Conservation (phyloP, 805 yeast genomes). For the Schwanniomyces polymorphus region DNA sequence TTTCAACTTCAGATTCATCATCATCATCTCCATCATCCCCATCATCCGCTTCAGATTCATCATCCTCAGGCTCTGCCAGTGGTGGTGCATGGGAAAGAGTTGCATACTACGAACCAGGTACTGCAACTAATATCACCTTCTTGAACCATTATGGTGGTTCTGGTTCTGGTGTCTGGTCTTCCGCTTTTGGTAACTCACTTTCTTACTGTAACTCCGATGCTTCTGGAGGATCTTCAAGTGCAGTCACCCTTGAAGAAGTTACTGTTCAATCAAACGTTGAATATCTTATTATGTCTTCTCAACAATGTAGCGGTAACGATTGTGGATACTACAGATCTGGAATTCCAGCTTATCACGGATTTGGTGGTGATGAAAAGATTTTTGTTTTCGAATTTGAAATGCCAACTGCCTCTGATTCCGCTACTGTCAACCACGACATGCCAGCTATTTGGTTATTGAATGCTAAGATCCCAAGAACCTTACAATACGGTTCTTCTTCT, state of each 20-base stretch:
- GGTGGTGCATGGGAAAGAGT: constrained; percentile 72
- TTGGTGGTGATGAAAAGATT: constrained; percentile 79
- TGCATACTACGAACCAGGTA: constrained; percentile 74
- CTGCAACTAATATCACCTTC: constrained; percentile 72
- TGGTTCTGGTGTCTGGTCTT: constrained; percentile 87
- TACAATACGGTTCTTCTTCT: constrained; percentile 79
- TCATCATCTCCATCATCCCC: constrained; percentile 18
- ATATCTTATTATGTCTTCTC: constrained; percentile 76
- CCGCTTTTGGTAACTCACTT: constrained; percentile 87
- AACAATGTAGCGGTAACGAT: constrained; percentile 52
- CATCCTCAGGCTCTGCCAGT: constrained; percentile 36
- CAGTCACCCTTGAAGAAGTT: constrained; percentile 69
- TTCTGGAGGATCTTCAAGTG: constrained; percentile 63
- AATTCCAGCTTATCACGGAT: constrained; percentile 94
- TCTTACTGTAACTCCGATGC: constrained; percentile 83
- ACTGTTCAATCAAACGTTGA: constrained; percentile 74
- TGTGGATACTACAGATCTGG: constrained; percentile 89
- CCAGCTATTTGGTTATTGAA: constrained; percentile 97
- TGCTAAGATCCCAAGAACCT: constrained; percentile 94
- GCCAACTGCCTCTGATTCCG: constrained; percentile 68
- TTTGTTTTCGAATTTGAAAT: constrained; percentile 91
- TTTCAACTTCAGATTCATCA: constrained; percentile 14
- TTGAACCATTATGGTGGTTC: constrained; percentile 87
- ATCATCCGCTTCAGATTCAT: constrained; percentile 20
- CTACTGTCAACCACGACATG: constrained; percentile 78